Evolutionary conservation across 1,284 basidiomycete genomes (phyloP), one percentile per base, ranked within the genome.

Genomic region (Pisolithus thermaeus): DNA sequence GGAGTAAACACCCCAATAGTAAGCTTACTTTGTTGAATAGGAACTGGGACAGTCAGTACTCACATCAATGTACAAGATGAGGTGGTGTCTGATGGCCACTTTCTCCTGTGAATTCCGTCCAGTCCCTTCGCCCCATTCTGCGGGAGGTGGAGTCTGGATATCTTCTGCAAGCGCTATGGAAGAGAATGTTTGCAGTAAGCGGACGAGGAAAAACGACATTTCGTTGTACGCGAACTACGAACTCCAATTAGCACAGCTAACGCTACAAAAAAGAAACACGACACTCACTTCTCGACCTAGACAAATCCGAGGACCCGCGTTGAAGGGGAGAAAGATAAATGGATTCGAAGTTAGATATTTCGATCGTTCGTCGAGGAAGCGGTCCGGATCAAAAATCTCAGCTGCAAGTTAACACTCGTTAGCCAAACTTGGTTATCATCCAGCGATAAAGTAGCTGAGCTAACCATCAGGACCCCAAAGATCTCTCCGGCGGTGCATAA

Each of bases 261-360:
- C n/a, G 4, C 2, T 1, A 20, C 11, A 38, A 22, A 23, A n/a
- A 30, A 18, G 3, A 8, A 12, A 14, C 40, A 38, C 36, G 39
- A 22, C 7, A 36, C 22, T 14, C 49, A 70, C 70, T 62, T 73
- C 74, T 54, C 77, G 77, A 3, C 77, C 76, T 7, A 76, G 67
- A 52, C 76, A 78, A 55, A 76, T 74, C 7, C 75, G 66, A 11
- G 75, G 74, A 1, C 76, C 76, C 1, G 73, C 75, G 50, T 76
- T 77, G 60, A 78, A 78, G 0, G 76, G 75, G 1, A 76, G 57
- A 58, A 78, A 78, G 43, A 77, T 74, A 65, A 73, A 75, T 1
- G 76, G 64, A 44, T 66, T 63, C 1, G 62, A 54, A 0, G 47
- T 55, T 16, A 66, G 52, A 39, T 67, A 66, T 47, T 52, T 65